Percentiles rank a stretch among this genome's conserved stretches.
phyloP scores from a whole-genome alignment of 257 asterid species.

The Jasminum sambac region DNA sequence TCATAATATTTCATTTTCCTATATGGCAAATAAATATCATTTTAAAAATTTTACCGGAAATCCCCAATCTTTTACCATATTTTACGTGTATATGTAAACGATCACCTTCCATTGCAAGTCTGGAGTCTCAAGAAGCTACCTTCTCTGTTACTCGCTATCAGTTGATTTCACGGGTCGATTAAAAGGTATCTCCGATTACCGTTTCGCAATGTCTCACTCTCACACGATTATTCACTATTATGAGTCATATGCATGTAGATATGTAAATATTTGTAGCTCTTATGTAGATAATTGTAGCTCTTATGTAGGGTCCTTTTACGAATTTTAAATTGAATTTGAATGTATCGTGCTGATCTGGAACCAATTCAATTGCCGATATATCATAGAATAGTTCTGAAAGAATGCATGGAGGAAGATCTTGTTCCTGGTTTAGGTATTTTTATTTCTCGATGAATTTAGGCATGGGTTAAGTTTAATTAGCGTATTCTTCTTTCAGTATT shows the following conservation, averaged over 20 bases:
- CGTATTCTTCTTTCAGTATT: not conserved
- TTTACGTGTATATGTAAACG: not conserved
- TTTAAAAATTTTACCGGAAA: not conserved
- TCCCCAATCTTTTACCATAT: not conserved
- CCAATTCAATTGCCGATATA: not conserved
- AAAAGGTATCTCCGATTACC: not conserved
- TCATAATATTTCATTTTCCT: no score
- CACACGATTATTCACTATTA: not conserved
- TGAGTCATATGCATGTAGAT: no score
- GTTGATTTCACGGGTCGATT: conserved; percentile 6
- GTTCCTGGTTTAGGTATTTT: not conserved
- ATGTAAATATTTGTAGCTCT: not conserved
- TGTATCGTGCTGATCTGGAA: not conserved
- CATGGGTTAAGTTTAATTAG: not conserved
- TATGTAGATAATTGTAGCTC: not conserved
- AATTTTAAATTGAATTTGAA: not conserved
- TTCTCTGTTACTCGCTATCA: not conserved
- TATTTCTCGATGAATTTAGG: not conserved
- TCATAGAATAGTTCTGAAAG: not conserved
- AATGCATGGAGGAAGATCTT: not conserved
- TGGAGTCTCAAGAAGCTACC: not conserved
- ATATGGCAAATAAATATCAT: not conserved
- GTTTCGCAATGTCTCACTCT: not conserved
- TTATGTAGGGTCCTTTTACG: not conserved
- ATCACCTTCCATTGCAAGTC: not conserved